These are phyloP conservation scores for Nicotiana knightiana DNA, from an alignment of 257 asterid species.

Conservation along the genomic window DNA sequence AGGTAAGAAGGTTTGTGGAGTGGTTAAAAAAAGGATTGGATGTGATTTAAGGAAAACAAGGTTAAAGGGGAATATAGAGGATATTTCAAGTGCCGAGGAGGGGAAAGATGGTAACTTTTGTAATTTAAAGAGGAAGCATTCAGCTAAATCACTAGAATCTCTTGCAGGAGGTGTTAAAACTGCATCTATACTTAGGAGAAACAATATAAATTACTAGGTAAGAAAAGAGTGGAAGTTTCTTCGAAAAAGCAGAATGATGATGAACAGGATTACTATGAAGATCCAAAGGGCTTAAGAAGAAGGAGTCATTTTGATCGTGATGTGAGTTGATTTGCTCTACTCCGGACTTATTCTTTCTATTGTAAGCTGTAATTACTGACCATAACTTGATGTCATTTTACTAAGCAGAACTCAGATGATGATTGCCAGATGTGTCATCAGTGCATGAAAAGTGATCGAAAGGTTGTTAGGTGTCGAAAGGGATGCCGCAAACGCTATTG, in stretches of 20 bases:
- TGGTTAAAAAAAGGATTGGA: background rate
- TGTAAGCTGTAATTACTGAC: background rate
- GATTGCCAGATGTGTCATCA: constrained; percentile 61
- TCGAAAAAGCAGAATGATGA: background rate
- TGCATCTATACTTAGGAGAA: background rate
- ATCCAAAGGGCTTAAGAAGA: background rate
- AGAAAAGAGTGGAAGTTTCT: background rate
- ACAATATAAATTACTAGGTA: constrained; percentile 5
- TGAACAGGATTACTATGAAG: background rate
- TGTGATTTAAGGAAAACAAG: background rate
- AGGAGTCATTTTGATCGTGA: constrained; percentile 29
- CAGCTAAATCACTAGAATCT: background rate
- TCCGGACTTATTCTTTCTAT: background rate
- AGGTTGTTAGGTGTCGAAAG: constrained; percentile 42
- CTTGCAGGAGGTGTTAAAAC: background rate
- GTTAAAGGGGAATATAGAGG: constrained; percentile 7
- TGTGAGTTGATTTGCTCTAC: constrained; percentile 23
- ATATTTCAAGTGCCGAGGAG: constrained; percentile 5
- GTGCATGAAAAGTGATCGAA: constrained; percentile 43
- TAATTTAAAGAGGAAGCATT: constrained; percentile 6
- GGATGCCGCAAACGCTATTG: constrained; percentile 43
- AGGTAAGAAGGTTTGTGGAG: background rate
- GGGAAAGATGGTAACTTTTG: constrained; percentile 2
- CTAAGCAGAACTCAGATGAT: constrained; percentile 35
- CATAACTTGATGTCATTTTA: constrained; percentile 3